Conservation (phyloP, 345 rosid species). For the Bruguiera sexangula region DNA sequence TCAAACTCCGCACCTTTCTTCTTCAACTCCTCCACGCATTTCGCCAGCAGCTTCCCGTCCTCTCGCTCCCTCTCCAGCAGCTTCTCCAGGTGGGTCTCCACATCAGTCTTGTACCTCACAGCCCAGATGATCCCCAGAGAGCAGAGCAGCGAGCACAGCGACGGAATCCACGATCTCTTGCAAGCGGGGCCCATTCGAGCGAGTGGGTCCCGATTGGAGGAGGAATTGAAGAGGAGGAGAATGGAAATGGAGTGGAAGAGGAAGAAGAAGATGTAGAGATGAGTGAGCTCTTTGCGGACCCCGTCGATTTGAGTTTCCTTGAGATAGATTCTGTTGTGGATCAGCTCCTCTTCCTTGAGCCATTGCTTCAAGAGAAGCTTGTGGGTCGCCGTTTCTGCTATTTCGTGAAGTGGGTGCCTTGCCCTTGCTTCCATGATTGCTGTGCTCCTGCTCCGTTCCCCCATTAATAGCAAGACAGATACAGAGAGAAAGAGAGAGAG, state of each 20-base stretch:
- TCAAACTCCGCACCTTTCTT: slow-evolving; percentile 86
- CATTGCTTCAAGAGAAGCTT: slow-evolving; percentile 93
- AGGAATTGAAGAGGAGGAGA: slow-evolving; percentile 73
- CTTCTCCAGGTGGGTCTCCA: slow-evolving; percentile 73
- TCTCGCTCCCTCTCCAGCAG: slow-evolving; percentile 81
- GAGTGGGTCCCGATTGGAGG: slow-evolving; percentile 23
- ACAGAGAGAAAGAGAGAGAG: slow-evolving; percentile 9
- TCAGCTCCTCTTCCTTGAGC: slow-evolving; percentile 91
- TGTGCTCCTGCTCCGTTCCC: slow-evolving; percentile 44
- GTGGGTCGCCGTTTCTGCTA: slow-evolving; percentile 92
- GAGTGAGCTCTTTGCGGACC: slow-evolving; percentile 64
- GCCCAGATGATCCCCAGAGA: slow-evolving; percentile 87
- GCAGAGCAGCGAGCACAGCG: slow-evolving; percentile 57
- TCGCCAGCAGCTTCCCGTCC: slow-evolving; percentile 66
- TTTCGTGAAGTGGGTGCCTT: slow-evolving; percentile 83
- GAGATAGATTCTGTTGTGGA: slow-evolving; percentile 62
- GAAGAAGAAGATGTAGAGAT: slow-evolving; percentile 85
- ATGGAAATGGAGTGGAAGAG: slow-evolving; percentile 79
- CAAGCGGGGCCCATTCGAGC: slow-evolving; percentile 24
- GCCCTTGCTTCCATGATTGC: slow-evolving; percentile 50
- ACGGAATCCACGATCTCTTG: slow-evolving; percentile 80
- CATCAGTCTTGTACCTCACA: slow-evolving; percentile 71
- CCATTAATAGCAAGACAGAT: slow-evolving; percentile 25
- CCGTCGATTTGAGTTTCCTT: slow-evolving; percentile 87
- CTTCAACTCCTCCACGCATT: slow-evolving; percentile 91